A percentile compares a stretch with the other conserved stretches of the same genome.
Conservation (phyloP, 768 basidiomycete species). For the Dendrothele bispora region DNA sequence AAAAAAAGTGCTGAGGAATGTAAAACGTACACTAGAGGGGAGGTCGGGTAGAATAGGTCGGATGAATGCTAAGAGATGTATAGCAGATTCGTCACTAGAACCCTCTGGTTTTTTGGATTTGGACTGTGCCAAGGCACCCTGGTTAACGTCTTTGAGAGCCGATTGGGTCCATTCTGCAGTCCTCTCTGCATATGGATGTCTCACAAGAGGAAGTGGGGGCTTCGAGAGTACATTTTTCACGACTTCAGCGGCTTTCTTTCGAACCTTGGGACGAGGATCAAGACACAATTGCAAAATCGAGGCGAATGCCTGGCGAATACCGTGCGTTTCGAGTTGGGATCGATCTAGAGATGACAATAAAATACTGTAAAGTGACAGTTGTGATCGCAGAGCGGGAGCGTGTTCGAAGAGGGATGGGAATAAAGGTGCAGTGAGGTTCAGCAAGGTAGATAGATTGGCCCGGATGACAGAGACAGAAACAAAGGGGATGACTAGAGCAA, state of each 20-base stretch:
- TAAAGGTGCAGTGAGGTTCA: conserved; percentile 75
- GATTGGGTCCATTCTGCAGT: conserved; percentile 79
- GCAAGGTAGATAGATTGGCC: conserved; percentile 66
- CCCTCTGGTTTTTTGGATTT: conserved; percentile 56
- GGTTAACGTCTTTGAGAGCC: conserved; percentile 63
- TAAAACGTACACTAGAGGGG: conserved; percentile 64
- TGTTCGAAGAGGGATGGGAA: conserved; percentile 65
- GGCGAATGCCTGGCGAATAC: conserved; percentile 80
- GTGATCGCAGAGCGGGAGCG: conserved; percentile 84
- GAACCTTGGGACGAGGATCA: conserved; percentile 92
- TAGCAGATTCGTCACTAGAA: conserved; percentile 69
- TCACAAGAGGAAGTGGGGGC: conserved; percentile 73
- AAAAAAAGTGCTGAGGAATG: conserved; percentile 1
- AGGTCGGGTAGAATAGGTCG: conserved; percentile 60
- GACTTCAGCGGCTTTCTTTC: conserved; percentile 86
- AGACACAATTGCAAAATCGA: conserved; percentile 80
- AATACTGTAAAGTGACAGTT: conserved; percentile 72
- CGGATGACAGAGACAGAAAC: conserved; percentile 81
- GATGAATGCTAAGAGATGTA: conserved; percentile 75
- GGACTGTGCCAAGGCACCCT: conserved; percentile 58
- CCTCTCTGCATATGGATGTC: conserved; percentile 85
- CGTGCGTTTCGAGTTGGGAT: conserved; percentile 63
- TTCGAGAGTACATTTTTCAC: conserved; percentile 73
- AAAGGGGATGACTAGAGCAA: conserved; percentile 75
- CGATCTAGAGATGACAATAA: conserved; percentile 72